Evolutionary conservation across 441 rosid species (phyloP).

Genomic region (Geranium incanum): DNA sequence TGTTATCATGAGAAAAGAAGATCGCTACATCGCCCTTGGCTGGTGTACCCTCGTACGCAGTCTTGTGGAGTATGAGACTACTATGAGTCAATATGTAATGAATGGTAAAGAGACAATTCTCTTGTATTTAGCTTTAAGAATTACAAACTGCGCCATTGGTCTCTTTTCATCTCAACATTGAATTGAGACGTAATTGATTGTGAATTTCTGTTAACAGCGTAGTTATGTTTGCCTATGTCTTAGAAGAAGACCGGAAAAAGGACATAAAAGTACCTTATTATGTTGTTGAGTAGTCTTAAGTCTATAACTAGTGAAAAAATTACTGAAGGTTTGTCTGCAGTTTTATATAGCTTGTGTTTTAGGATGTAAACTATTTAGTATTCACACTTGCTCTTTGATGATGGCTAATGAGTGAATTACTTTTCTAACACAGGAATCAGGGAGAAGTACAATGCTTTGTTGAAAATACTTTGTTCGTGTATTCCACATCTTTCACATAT

Average conservation of each 20-base stretch:
- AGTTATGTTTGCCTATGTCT: neutral
- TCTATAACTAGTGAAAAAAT: neutral
- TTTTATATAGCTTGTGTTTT: neutral
- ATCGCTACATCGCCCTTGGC: constrained; percentile 63
- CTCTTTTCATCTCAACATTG: neutral
- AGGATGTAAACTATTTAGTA: neutral
- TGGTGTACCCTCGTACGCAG: constrained; percentile 76
- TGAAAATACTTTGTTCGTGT: constrained; percentile 56
- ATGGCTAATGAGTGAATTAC: constrained; percentile 12
- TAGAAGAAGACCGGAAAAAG: neutral
- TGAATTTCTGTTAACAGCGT: neutral
- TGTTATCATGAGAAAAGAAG: constrained; percentile 52
- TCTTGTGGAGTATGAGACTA: constrained; percentile 48
- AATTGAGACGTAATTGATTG: neutral
- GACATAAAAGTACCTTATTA: neutral
- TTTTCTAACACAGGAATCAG: constrained; percentile 44
- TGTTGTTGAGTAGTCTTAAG: neutral
- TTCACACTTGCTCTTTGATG: constrained; percentile 4
- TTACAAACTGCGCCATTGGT: neutral
- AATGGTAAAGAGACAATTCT: constrained; percentile 37
- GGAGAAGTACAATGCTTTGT: constrained; percentile 46
- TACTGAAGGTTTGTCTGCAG: neutral
- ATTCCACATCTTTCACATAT: constrained; percentile 39
- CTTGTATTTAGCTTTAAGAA: neutral
- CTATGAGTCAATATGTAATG: constrained; percentile 35